Evolutionary conservation across 2,329 filamentous ascomycete species (phyloP).

Genomic region (Cryphonectria naterciae): DNA sequence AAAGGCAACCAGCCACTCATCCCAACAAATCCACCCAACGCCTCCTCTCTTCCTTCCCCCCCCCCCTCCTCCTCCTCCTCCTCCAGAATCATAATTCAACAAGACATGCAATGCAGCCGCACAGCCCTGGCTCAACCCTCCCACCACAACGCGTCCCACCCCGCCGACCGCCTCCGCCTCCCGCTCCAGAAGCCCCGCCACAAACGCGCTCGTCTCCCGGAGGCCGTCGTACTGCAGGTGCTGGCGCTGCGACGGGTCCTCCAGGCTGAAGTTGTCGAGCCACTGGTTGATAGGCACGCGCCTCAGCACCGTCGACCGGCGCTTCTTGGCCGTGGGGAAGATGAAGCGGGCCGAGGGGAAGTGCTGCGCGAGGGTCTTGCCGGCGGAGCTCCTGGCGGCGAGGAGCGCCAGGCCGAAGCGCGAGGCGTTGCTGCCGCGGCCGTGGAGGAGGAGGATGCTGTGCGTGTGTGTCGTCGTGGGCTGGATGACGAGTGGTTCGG

Average conservation of each 20-base stretch:
- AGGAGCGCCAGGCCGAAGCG: slow-evolving; percentile 48
- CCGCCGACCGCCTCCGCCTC: slow-evolving; percentile 39
- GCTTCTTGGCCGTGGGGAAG: slow-evolving; percentile 52
- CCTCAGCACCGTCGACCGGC: slow-evolving; percentile 44
- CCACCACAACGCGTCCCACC: slow-evolving; percentile 41
- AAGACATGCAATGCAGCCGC: slow-evolving; percentile 48
- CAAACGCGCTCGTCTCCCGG: slow-evolving; percentile 43
- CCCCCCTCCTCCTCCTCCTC: slow-evolving; percentile 39
- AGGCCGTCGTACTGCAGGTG: slow-evolving; percentile 46
- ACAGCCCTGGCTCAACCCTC: slow-evolving; percentile 58
- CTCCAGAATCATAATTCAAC: slow-evolving; percentile 43
- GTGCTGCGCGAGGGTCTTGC: slow-evolving; percentile 18
- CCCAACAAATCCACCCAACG: slow-evolving; percentile 40
- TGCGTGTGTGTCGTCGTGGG: slow-evolving; percentile 12
- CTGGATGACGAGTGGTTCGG: slow-evolving; percentile 5
- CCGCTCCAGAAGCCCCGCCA: slow-evolving; percentile 42
- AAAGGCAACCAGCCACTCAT: slow-evolving; percentile 54
- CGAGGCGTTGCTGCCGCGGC: slow-evolving; percentile 47
- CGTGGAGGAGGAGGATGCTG: slow-evolving; percentile 53
- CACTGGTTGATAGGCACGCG: slow-evolving; percentile 47
- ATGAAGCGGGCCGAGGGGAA: slow-evolving; percentile 48
- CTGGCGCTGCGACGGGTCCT: slow-evolving; percentile 32
- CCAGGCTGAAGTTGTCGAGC: slow-evolving; percentile 48
- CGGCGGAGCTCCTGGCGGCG: slow-evolving; percentile 26
- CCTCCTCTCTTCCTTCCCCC: slow-evolving; percentile 37